Percentiles rank a stretch among this genome's conserved stretches.
Conservation (phyloP, 1,284 basidiomycete species). For the Erythrobasidium hasegawianum region DNA sequence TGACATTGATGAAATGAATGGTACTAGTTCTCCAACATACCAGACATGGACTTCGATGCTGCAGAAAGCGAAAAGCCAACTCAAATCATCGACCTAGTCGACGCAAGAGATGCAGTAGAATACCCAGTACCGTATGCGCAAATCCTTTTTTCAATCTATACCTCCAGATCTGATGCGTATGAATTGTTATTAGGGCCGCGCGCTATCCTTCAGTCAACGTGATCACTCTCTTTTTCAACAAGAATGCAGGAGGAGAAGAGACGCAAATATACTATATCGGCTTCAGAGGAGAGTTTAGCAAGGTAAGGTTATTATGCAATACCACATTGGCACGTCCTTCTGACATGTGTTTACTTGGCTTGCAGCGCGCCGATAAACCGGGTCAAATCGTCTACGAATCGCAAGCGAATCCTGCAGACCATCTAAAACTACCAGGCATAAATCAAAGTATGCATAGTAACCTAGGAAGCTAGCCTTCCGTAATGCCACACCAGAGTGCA, state of each 20-base stretch:
- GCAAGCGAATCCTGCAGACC: constrained; percentile 45
- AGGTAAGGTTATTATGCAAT: neutral
- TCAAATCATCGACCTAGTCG: constrained; percentile 43
- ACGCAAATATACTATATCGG: constrained; percentile 44
- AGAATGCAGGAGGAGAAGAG: constrained; percentile 43
- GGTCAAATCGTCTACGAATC: constrained; percentile 45
- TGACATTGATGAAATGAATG: neutral
- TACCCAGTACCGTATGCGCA: constrained; percentile 41
- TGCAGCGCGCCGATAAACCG: constrained; percentile 39
- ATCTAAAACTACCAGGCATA: constrained; percentile 42
- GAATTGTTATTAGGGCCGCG: too few species aligned
- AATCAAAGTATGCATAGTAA: constrained; percentile 32
- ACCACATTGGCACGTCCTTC: too few species aligned
- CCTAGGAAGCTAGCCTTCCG: constrained; percentile 16
- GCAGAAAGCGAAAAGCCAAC: constrained; percentile 39
- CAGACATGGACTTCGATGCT: constrained; percentile 44
- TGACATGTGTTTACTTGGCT: too few species aligned
- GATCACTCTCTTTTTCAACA: constrained; percentile 46
- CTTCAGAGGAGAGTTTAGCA: constrained; percentile 44
- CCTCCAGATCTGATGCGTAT: too few species aligned
- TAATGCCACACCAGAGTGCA: neutral
- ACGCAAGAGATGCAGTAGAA: constrained; percentile 39
- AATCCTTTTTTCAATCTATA: too few species aligned
- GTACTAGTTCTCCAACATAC: constrained; percentile 34
- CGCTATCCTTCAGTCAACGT: constrained; percentile 40